A percentile compares a stretch with the other conserved stretches of the same genome.
These are phyloP conservation scores for Russula sp. DNA, from an alignment of 768 basidiomycete genomes.

Conservation along the genomic window DNA sequence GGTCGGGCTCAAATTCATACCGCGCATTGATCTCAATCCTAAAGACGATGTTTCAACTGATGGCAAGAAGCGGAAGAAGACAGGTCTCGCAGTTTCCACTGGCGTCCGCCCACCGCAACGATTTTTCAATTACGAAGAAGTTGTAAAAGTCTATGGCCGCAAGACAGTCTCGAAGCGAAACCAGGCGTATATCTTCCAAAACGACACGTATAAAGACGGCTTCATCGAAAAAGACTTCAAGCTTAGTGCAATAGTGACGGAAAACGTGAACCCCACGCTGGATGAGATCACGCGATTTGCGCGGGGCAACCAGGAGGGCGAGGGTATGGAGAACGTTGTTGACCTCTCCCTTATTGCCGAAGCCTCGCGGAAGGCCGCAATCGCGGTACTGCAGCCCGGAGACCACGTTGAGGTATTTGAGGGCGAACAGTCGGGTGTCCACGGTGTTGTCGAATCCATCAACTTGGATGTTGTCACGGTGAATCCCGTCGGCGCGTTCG, in stretches of 20 bases:
- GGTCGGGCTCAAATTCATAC: conserved; percentile 88
- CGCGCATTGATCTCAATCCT: conserved; percentile 95
- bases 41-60: conserved; percentile 66
- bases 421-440: conserved; percentile 90
- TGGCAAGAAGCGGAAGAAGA: conserved; percentile 76
- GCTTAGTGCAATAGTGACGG: conserved; percentile 64
- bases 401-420: conserved; percentile 97
- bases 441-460: conserved; percentile 89
- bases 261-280: conserved; percentile 90
- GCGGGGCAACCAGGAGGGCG: conserved; percentile 63
- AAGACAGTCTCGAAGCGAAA: conserved; percentile 70
- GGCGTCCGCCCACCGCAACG: conserved; percentile 82
- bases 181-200: conserved; percentile 78
- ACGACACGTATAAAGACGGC: conserved; percentile 91
- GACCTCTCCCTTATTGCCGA: conserved; percentile 91
- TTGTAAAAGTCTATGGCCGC: conserved; percentile 76
- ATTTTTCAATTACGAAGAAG: conserved; percentile 92
- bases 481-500: conserved; percentile 61
- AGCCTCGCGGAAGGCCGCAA: conserved; percentile 85
- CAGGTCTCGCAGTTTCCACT: conserved; percentile 38
- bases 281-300: conserved; percentile 95
- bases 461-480: conserved; percentile 82
- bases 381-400: conserved; percentile 91
- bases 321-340: conserved; percentile 55
- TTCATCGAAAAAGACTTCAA: conserved; percentile 97